phyloP scores from a whole-genome alignment of 495 filamentous ascomycete genomes.

The Daldinia grandis region DNA sequence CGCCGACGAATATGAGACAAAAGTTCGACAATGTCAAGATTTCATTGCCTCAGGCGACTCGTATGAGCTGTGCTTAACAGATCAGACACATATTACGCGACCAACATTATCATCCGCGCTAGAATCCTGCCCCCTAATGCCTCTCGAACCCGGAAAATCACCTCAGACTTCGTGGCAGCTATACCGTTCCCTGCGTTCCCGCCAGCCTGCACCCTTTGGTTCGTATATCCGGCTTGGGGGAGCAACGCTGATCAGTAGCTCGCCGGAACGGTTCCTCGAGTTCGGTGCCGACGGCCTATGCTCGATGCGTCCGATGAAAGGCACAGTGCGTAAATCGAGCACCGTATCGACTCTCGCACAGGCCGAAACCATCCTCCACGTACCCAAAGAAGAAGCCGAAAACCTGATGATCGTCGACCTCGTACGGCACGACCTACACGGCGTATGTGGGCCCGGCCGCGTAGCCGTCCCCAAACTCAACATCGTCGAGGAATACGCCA shows the following conservation, averaged over 20 bases:
- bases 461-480: constrained; percentile 75
- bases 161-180: constrained; percentile 67
- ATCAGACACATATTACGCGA: constrained; percentile 69
- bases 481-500: constrained; percentile 86
- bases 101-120: constrained; percentile 41
- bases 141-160: constrained; percentile 21
- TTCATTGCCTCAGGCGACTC: constrained; percentile 81
- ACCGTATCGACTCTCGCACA: constrained; percentile 65
- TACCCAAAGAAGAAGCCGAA: constrained; percentile 91
- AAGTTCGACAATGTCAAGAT: constrained; percentile 74
- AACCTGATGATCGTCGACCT: constrained; percentile 99
- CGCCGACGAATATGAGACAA: constrained; percentile 65
- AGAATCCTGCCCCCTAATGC: constrained; percentile 9
- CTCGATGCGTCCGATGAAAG: constrained; percentile 89
- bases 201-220: constrained; percentile 87
- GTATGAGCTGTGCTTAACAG: constrained; percentile 92
- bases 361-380: constrained; percentile 73
- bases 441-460: constrained; percentile 74
- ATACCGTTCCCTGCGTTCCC: constrained; percentile 72
- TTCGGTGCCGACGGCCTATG: constrained; percentile 68
- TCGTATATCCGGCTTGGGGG: constrained; percentile 78
- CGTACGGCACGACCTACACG: constrained; percentile 88
- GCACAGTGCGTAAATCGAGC: constrained; percentile 80
- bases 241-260: constrained; percentile 79
- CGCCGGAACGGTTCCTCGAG: constrained; percentile 90